Evolutionary conservation across 2,329 filamentous ascomycete genomes (phyloP), one percentile per base, ranked within the genome.

Genomic region (Chrysoporthe deuterocubensis): DNA sequence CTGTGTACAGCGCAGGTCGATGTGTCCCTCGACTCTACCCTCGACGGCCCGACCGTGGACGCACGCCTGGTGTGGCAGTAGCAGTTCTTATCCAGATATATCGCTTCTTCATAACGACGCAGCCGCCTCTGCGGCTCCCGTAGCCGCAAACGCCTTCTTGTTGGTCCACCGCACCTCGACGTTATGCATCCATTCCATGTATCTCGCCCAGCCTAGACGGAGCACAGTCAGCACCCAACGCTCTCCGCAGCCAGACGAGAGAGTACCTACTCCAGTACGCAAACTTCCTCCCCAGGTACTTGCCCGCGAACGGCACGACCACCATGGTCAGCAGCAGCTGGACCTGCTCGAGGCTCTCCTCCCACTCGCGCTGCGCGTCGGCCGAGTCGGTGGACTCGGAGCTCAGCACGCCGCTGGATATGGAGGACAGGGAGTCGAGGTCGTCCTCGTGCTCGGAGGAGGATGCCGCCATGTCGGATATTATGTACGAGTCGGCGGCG

Each of bases 271-370:
- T 93, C 93, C 94, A 97, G 78, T 97, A 97, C 69, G 95, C 95
- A 82, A 94, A 96, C 80, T 93, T 96, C 78, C 96, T 87, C 58
- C 96, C 96, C 78, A 97, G 89, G 81, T 94, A 98, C 81, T 98
- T 99, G 68, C 96, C 96, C 73, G 93, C 83, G 79, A 97, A 97
- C 2, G 96, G 96, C 62, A 99, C 91, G 73, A 98, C 80, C 61
- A 98, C 92, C 93, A 99, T 97, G 26, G 92, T 97, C 77, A 98
- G 81, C 72, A 99, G 84, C 72, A 98, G 84, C 82, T 99, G 94
- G 69, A 99, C 81, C 81, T 99, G 96, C 79, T 97, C 93, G 71
- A 99, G 82, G 74, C 92, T 97, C 75, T 94, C 92, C 74, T 95
- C 91, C 96, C 96, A 99, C 81, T 99, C 95, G 70, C 88, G 87